Evolutionary conservation across 257 asterid genomes (phyloP), one percentile per base, ranked within the genome.

Genomic region (Gynochthodes officinalis): DNA sequence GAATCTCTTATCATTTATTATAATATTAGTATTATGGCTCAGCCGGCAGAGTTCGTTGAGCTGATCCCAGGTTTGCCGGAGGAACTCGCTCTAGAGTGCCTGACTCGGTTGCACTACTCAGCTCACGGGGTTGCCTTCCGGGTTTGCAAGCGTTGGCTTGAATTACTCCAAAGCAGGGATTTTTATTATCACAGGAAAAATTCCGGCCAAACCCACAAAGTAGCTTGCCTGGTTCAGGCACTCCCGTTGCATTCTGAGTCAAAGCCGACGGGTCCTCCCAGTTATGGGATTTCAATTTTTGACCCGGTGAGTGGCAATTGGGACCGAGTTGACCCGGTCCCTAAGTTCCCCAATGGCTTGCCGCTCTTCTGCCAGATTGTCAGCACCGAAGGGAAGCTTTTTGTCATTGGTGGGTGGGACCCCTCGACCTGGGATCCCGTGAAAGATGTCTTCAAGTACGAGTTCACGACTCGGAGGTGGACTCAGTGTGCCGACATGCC

Each of bases 361-460:
- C 98, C 98, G 49, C 46, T 91, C 85, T 91, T 93, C 83, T 91
- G 96, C 69, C 96, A 91, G 71, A 70, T 89, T 27, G 77, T 86
- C 9, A 83, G 89, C 60, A 79, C 89, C 6, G 94, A 91, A 39
- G 97, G 97, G 52, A 88, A 81, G 83, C 82, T 93, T 0, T 19
- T 89, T 1, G 27, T 88, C 3, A 76, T 91, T 87, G 98, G 98
- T 15, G 98, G 98, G 19, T 88, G 91, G 97, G 77, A 89, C 57
- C 98, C 97, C 1, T 1, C 80, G 27, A 91, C 68, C 9, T 93
- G 98, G 97, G 92, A 89, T 2, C 95, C 97, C 10, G 88, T 91
- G 10, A 78, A 76, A 74, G 95, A 86, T 54, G 96, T 93, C 4
- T 91, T 86, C 67, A 70, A 80, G 9, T 91, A 87, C 86, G 96